These are phyloP conservation scores for Cyanidiococcus yangmingshanensis DNA, from an alignment of 23 red algal species.

Conservation along the genomic window DNA sequence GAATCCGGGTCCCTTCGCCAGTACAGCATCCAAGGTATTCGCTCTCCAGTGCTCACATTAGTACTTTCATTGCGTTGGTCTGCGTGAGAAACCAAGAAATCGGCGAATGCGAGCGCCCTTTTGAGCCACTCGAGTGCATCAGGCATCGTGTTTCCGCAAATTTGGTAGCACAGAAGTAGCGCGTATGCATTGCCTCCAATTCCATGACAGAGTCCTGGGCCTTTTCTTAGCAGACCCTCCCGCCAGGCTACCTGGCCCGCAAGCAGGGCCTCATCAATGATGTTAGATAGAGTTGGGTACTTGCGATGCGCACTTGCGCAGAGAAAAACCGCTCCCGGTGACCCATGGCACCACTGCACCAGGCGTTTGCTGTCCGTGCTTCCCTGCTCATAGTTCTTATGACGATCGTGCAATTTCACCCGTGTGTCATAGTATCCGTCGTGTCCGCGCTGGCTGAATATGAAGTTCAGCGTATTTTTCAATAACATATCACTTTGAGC, in stretches of 20 bases:
- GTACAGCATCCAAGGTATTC: neutral
- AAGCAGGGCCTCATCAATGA: neutral
- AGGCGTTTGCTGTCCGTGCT: slow-evolving; percentile 12
- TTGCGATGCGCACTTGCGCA: neutral
- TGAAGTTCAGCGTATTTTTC: neutral
- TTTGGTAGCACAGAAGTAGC: neutral
- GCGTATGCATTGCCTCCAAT: slow-evolving; percentile 18
- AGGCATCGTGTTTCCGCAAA: neutral
- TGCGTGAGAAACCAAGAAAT: neutral
- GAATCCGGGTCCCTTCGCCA: neutral
- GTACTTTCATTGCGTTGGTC: neutral
- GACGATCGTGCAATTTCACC: neutral
- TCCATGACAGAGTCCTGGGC: slow-evolving; percentile 6
- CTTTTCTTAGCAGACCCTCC: slow-evolving; percentile 7
- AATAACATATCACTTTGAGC: neutral
- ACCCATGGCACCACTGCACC: slow-evolving; percentile 16
- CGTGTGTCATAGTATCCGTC: slow-evolving; percentile 1
- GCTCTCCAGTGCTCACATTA: neutral
- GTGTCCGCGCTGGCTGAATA: neutral
- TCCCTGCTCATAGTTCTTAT: neutral
- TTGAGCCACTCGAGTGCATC: neutral
- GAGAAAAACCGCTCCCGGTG: slow-evolving; percentile 9
- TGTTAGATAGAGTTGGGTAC: neutral
- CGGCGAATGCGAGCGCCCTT: slow-evolving; percentile 3
- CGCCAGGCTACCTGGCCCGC: neutral